Conservation (phyloP, 805 yeast species). For the Zygotorulaspora danielsina region DNA sequence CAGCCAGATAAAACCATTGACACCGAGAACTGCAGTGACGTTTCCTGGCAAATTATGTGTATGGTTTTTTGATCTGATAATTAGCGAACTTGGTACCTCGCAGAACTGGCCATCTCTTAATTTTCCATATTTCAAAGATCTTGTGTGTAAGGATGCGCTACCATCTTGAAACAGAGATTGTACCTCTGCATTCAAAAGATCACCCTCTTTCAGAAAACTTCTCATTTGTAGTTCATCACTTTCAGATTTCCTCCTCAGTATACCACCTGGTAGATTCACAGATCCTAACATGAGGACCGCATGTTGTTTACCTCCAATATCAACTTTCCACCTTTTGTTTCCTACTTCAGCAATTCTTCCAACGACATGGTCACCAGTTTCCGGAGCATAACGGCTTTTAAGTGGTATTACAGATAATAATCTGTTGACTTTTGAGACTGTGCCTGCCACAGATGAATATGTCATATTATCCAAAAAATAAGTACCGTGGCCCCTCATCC, state of each 20-base stretch:
- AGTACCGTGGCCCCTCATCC: conserved; percentile 99
- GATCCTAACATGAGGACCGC: conserved; percentile 92
- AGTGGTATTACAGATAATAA: conserved; percentile 81
- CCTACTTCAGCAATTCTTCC: conserved; percentile 95
- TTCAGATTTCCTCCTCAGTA: conserved; percentile 87
- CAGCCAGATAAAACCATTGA: conserved; percentile 92
- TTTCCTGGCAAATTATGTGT: conserved; percentile 90
- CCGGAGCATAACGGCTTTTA: conserved; percentile 84
- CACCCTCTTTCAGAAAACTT: conserved; percentile 90
- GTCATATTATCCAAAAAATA: conserved; percentile 71
- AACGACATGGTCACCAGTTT: conserved; percentile 92
- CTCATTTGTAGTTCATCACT: conserved; percentile 97
- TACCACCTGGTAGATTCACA: conserved; percentile 96
- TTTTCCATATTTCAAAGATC: conserved; percentile 94
- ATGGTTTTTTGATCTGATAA: conserved; percentile 83
- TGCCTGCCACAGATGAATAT: conserved; percentile 90
- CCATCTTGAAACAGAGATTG: conserved; percentile 88
- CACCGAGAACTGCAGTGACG: conserved; percentile 84
- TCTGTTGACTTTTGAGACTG: conserved; percentile 78
- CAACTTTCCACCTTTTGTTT: conserved; percentile 92
- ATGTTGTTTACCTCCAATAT: conserved; percentile 90
- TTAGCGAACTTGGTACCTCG: conserved; percentile 74
- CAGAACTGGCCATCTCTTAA: conserved; percentile 84
- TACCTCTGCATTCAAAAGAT: conserved; percentile 90
- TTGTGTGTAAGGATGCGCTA: conserved; percentile 87